These are phyloP conservation scores for Chaetomiaceae sp. DNA, from an alignment of 2,329 filamentous ascomycete genomes.

Conservation along the genomic window DNA sequence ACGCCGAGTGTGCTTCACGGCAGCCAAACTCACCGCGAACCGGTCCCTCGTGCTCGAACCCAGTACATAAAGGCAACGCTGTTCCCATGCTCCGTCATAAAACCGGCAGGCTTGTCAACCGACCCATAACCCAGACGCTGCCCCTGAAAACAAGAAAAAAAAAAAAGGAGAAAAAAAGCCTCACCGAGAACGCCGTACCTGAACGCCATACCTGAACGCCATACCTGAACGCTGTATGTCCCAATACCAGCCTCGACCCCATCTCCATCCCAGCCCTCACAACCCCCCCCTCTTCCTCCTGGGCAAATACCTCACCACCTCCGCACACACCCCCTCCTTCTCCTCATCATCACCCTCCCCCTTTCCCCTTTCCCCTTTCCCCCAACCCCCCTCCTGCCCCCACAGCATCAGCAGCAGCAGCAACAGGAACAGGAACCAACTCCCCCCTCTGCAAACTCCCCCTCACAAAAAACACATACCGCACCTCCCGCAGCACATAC, in stretches of 20 bases:
- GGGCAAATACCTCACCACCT: slow-evolving; percentile 37
- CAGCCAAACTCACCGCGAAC: too few relatives aligned
- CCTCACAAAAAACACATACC: slow-evolving; percentile 43
- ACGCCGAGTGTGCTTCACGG: too few relatives aligned
- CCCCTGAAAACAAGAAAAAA: too few relatives aligned
- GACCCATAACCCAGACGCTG: too few relatives aligned
- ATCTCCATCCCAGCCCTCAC: background rate
- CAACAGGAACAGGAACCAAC: too few relatives aligned
- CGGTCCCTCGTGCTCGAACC: too few relatives aligned
- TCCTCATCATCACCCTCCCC: slow-evolving; percentile 33
- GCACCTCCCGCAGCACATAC: slow-evolving; percentile 43
- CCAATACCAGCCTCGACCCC: background rate
- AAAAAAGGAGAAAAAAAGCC: too few relatives aligned
- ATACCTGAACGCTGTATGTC: too few relatives aligned
- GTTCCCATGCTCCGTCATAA: too few relatives aligned
- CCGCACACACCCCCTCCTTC: slow-evolving; percentile 38
- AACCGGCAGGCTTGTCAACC: too few relatives aligned
- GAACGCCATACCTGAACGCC: background rate
- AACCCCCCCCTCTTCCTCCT: slow-evolving; percentile 28
- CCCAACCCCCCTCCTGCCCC: slow-evolving; percentile 31
- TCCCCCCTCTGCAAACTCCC: slow-evolving; percentile 47
- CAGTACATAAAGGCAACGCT: too few relatives aligned
- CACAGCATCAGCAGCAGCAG: too few relatives aligned
- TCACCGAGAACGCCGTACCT: slow-evolving; percentile 5
- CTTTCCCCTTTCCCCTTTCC: slow-evolving; percentile 29